Evolutionary conservation across 148 eudicot genomes (phyloP).

Genomic region (Silene conica): DNA sequence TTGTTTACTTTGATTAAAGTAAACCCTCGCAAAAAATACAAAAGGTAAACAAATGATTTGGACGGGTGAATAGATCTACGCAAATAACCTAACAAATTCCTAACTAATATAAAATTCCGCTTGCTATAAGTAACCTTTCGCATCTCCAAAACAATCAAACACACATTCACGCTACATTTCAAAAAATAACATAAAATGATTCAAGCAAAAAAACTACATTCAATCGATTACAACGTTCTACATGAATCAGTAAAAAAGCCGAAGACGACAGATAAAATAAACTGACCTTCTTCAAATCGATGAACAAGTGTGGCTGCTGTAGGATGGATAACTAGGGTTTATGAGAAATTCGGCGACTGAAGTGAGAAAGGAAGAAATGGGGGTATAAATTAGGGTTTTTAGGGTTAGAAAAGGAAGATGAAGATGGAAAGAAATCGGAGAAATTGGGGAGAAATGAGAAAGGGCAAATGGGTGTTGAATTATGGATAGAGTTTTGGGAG

Average conservation of each 20-base stretch:
- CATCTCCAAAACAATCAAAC: neutral
- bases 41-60: too few species aligned
- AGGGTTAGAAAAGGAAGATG: neutral
- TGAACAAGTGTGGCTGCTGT: neutral
- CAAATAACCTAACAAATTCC: neutral
- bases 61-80: too few species aligned
- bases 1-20: too few species aligned
- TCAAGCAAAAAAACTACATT: too few species aligned
- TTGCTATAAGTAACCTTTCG: too few species aligned
- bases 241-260: neutral
- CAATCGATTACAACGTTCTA: neutral
- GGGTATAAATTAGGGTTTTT: conserved; percentile 5
- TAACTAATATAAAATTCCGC: neutral
- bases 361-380: neutral
- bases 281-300: neutral
- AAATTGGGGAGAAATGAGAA: neutral
- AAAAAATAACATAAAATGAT: neutral
- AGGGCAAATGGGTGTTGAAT: neutral
- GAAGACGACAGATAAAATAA: neutral
- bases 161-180: neutral
- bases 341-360: neutral
- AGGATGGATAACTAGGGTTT: neutral
- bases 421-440: neutral
- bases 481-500: neutral
- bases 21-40: too few species aligned